A percentile compares a stretch with the other conserved stretches of the same genome.
Evolutionary conservation across 306 rosid genomes (phyloP).

Genomic region (Pterocarpus santalinus): DNA sequence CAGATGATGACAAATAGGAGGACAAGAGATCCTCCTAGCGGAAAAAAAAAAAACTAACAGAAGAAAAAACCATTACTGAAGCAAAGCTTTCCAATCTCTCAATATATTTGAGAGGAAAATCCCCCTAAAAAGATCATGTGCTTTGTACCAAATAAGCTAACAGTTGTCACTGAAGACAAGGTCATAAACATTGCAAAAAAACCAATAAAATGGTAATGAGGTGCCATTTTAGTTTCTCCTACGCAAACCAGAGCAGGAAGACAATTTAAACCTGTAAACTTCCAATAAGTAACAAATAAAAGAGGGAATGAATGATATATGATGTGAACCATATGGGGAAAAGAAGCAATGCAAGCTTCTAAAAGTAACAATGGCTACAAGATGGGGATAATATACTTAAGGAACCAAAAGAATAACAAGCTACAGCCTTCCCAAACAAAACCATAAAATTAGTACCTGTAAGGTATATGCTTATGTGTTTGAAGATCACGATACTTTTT

Average conservation of each 20-base stretch:
- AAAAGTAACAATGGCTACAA: constrained; percentile 13
- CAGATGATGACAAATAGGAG: neutral
- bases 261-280: constrained; percentile 2
- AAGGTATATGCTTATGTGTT: constrained; percentile 97
- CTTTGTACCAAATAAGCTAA: neutral
- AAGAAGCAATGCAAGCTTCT: neutral
- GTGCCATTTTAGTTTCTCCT: constrained; percentile 18
- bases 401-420: constrained; percentile 38
- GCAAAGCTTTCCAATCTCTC: neutral
- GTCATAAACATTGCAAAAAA: neutral
- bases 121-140: neutral
- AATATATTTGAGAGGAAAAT: neutral
- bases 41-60: too few relatives aligned
- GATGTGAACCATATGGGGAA: too few relatives aligned
- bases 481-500: constrained; percentile 96
- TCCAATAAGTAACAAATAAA: neutral
- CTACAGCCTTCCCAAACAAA: constrained; percentile 26
- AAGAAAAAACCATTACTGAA: too few relatives aligned
- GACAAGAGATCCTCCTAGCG: too few relatives aligned
- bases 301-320: neutral
- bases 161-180: constrained; percentile 8
- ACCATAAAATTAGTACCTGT: constrained; percentile 69
- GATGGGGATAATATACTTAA: neutral
- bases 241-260: neutral
- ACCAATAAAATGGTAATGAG: neutral